Evolutionary conservation across 2,329 filamentous ascomycete species (phyloP).

Genomic region (Huntiella abstrusa): DNA sequence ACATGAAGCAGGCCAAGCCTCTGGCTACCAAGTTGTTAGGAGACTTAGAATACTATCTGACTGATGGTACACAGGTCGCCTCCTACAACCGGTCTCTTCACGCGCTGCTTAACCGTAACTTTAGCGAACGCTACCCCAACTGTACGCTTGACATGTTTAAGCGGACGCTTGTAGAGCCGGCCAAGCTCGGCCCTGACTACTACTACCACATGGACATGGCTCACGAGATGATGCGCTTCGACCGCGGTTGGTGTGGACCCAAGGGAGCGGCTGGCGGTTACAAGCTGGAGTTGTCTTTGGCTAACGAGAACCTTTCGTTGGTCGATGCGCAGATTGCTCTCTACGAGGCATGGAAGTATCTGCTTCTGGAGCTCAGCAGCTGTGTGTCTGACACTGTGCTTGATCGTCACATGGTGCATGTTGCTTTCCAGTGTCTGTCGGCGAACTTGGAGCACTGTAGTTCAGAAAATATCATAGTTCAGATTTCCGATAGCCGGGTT

Average conservation of each 20-base stretch:
- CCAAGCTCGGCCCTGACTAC: constrained; percentile 54
- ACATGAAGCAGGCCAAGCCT: constrained; percentile 45
- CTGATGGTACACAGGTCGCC: constrained; percentile 59
- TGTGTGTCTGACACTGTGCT: constrained; percentile 35
- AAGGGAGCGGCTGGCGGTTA: constrained; percentile 48
- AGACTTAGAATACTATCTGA: constrained; percentile 60
- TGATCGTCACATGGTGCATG: constrained; percentile 51
- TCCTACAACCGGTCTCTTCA: constrained; percentile 81
- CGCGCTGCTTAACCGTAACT: constrained; percentile 66
- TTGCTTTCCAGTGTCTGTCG: constrained; percentile 57
- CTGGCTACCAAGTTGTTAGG: constrained; percentile 55
- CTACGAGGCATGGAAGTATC: constrained; percentile 74
- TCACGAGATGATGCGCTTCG: constrained; percentile 54
- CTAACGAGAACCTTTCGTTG: constrained; percentile 77
- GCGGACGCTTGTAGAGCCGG: constrained; percentile 46
- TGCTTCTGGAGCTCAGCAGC: constrained; percentile 66
- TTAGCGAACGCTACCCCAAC: constrained; percentile 56
- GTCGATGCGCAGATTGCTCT: constrained; percentile 82
- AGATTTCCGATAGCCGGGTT: constrained; percentile 55
- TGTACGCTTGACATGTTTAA: constrained; percentile 65
- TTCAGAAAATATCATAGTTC: constrained; percentile 64
- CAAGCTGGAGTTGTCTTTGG: constrained; percentile 61
- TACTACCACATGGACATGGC: constrained; percentile 71
- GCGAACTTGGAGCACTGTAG: constrained; percentile 57
- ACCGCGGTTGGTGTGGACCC: constrained; percentile 56